Percentiles rank a stretch among this genome's conserved stretches.
phyloP scores from a whole-genome alignment of 2,329 filamentous ascomycete genomes.

The Alternaria infectoria region DNA sequence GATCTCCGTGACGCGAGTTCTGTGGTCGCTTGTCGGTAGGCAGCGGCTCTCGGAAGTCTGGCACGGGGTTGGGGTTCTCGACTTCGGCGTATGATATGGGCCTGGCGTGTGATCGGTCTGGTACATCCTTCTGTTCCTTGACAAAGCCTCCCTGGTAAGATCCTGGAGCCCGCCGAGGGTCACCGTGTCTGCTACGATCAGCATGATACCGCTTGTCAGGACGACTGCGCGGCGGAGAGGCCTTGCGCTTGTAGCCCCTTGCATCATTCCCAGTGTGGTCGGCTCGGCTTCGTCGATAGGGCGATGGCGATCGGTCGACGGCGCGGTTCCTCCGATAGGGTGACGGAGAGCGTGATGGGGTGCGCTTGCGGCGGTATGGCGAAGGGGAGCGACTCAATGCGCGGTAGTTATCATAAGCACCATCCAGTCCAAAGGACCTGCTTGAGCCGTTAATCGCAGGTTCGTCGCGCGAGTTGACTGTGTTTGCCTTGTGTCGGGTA shows the following conservation, averaged over 20 bases:
- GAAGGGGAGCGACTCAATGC: conserved; percentile 40
- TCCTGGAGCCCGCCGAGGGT: conserved; percentile 63
- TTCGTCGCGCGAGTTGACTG: conserved; percentile 34
- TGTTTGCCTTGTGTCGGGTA: conserved; percentile 45
- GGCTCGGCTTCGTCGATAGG: conserved; percentile 29
- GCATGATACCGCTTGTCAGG: conserved; percentile 64
- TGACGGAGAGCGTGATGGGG: conserved; percentile 35
- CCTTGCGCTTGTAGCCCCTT: conserved; percentile 51
- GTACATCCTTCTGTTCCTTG: conserved; percentile 14
- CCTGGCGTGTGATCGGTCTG: conserved; percentile 23
- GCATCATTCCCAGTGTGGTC: conserved; percentile 33
- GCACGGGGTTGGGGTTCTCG: conserved; percentile 52
- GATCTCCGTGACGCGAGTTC: conserved; percentile 6
- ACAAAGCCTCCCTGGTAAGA: conserved; percentile 7
- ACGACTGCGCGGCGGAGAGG: conserved; percentile 44
- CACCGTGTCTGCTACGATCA: conserved; percentile 53
- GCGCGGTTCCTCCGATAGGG: conserved; percentile 35
- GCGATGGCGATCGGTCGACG: conserved; percentile 36
- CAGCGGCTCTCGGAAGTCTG: conserved; percentile 23
- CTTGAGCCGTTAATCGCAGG: conserved; percentile 43
- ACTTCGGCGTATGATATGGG: conserved; percentile 43
- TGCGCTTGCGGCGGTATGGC: conserved; percentile 34
- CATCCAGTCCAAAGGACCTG: conserved; percentile 40
- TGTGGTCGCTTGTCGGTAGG: conserved; percentile 10
- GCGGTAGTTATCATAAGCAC: conserved; percentile 34